Evolutionary conservation across 2,329 filamentous ascomycete species (phyloP), one percentile per base, ranked within the genome.

Genomic region (Cladosporium colombiae): DNA sequence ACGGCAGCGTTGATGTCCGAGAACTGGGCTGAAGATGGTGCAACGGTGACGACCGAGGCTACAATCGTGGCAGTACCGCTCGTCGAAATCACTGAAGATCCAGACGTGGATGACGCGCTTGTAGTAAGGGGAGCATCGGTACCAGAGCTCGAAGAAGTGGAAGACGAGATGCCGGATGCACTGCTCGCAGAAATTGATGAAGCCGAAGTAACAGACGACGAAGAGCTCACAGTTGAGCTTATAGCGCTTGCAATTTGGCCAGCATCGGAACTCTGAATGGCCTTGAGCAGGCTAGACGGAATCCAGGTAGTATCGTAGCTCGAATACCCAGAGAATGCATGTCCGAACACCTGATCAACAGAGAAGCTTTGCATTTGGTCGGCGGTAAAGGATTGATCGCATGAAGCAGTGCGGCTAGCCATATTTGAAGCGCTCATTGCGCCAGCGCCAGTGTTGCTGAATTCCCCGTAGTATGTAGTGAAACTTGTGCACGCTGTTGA

Each of bases 1-100:
- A 83, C 76, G 27, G 81, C 81, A 25, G 79, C 75, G 58, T 76
- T 77, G 68, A 84, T 81, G 11, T 76, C 79, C 23, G 80, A 81
- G 63, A 79, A 83, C 57, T 82, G 79, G 23, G 78, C 81, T 25
- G 75, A 78, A 68, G 82, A 80, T 0, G 75, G 66, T 18, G 81
- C 80, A 59, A 83, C 81, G 1, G 80, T 81, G 35, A 83, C 75
- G 10, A 74, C 76, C 21, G 75, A 69, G 7, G 60, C 27, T 50
- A 14, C 29, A 18, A n/a, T 73, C 2, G 75, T 74, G 5, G 74
- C 70, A 52, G 72, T 70, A 18, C 27, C n/a, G 21, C 69, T 63
- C 1, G 71, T 63, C 16, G 70, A 62, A 27, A 49, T 57, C 13
- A 63, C 64, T 29, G 57, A 29, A 16, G 65, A 72, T 25, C n/a